These are phyloP conservation scores for Gossypium raimondii DNA, from an alignment of 345 rosid species.

Conservation along the genomic window DNA sequence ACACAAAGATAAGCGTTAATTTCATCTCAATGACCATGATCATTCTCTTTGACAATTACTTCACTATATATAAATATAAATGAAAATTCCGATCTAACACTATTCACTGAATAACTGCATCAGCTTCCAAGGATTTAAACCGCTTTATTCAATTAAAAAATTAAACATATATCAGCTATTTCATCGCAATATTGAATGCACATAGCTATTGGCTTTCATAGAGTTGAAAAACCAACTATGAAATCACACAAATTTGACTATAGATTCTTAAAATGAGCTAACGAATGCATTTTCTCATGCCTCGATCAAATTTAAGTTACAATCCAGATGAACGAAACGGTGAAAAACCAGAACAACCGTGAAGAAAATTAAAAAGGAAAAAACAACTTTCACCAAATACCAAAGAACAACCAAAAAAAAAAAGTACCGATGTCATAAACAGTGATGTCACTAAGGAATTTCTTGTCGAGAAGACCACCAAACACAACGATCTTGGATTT, in stretches of 20 bases:
- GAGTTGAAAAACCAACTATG: neutral
- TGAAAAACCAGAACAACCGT: neutral
- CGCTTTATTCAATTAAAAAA: neutral
- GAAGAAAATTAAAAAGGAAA: constrained; percentile 2
- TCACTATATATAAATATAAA: neutral
- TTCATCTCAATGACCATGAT: neutral
- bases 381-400: neutral
- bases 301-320: neutral
- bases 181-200: neutral
- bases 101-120: neutral
- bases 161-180: neutral
- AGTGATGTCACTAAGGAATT: constrained; percentile 59
- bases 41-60: neutral
- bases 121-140: neutral
- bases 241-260: neutral
- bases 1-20: neutral
- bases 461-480: constrained; percentile 84
- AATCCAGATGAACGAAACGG: neutral
- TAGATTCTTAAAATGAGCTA: neutral
- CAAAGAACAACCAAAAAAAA: neutral
- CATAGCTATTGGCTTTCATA: neutral
- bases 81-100: neutral
- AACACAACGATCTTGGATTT: constrained; percentile 81
- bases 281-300: neutral
- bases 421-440: constrained; percentile 79